Percentiles rank a stretch among this genome's conserved stretches.
These are phyloP conservation scores for Arthrobotrys musiformis DNA, from an alignment of 2,329 filamentous ascomycete genomes.

Conservation along the genomic window DNA sequence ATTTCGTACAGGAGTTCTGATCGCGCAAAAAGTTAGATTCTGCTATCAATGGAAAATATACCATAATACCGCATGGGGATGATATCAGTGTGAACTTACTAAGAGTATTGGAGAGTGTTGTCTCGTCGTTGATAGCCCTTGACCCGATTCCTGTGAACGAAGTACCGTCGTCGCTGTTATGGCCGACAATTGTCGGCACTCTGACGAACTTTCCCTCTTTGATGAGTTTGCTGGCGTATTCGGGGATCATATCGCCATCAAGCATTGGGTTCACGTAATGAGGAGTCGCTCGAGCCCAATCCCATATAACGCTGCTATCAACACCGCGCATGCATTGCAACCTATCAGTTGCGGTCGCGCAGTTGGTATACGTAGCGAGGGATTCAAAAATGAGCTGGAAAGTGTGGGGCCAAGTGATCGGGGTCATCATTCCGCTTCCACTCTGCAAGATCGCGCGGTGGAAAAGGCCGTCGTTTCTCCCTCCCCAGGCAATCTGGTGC, in stretches of 20 bases:
- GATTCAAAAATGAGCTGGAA: conserved; percentile 72
- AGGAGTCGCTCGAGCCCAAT: neutral
- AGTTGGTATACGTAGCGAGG: conserved; percentile 71
- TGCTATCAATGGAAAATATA: neutral
- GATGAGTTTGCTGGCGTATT: conserved; percentile 69
- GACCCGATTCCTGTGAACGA: conserved; percentile 63
- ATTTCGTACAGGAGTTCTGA: neutral
- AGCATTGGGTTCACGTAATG: conserved; percentile 61
- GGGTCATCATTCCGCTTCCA: conserved; percentile 66
- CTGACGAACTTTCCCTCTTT: conserved; percentile 71
- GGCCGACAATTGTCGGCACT: conserved; percentile 73
- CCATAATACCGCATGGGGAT: neutral
- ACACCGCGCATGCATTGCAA: conserved; percentile 75
- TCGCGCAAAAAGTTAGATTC: too few species aligned
- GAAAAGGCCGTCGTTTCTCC: conserved; percentile 69
- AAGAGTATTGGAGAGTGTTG: neutral
- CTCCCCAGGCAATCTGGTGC: conserved; percentile 69
- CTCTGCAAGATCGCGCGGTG: conserved; percentile 68
- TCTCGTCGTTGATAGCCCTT: neutral
- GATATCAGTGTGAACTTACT: neutral
- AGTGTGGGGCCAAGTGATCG: conserved; percentile 71
- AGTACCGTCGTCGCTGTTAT: conserved; percentile 74
- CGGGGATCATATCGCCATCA: conserved; percentile 70
- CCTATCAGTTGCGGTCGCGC: conserved; percentile 69
- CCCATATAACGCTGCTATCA: conserved; percentile 65